Base-by-base conservation (phyloP, 768 basidiomycete species). In the Scleroderma bovista region DNA sequence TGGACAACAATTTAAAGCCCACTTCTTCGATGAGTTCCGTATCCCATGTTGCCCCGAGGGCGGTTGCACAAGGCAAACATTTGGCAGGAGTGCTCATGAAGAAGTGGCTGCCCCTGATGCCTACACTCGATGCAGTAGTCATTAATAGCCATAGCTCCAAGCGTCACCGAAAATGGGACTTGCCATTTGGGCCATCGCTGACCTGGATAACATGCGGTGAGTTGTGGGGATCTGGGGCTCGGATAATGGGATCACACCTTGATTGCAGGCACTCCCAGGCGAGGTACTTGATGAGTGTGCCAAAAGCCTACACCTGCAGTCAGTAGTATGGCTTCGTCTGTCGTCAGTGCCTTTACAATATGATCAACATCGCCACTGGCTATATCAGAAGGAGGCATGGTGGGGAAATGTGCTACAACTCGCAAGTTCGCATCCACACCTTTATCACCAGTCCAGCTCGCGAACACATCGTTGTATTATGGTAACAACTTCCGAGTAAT, bases 51-150 rank as follows among this genome's bases (percentile, higher is more conserved):
- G 88, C 83, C 11, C 80, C 87, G 19, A 90, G 71, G 0, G 83
- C 86, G 3, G 88, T 90, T 1, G 85, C 76, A 17, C 80, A 81
- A 1, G 87, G 86, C 22, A 89, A 73, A 59, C 83, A 85, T 66
- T 89, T 88, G 10, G 88, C 85, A 10, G 86, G 88, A 0, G 86
- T 86, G 31, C 84, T 75, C 82, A 86, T 86, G 60, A 88, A 84
- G 72, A 88, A 88, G 59, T 84, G 82, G 59, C 83, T 80, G 15
- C 87, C 87, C 54, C 87, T 64, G 45, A 77, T 69, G n/a, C 75
- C 75, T 75, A 51, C 10, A 44, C 23, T 33, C 32, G 32, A 33
- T 8, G 32, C 15, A 36, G 12, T n/a, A 5, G 12, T 36, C 34
- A 13, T 13, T n/a, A 36, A 13, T n/a, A 5, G n/a, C 6, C 34